A percentile compares a stretch with the other conserved stretches of the same genome.
Evolutionary conservation across 768 basidiomycete genomes (phyloP).

Genomic region (Suillus clintonianus): DNA sequence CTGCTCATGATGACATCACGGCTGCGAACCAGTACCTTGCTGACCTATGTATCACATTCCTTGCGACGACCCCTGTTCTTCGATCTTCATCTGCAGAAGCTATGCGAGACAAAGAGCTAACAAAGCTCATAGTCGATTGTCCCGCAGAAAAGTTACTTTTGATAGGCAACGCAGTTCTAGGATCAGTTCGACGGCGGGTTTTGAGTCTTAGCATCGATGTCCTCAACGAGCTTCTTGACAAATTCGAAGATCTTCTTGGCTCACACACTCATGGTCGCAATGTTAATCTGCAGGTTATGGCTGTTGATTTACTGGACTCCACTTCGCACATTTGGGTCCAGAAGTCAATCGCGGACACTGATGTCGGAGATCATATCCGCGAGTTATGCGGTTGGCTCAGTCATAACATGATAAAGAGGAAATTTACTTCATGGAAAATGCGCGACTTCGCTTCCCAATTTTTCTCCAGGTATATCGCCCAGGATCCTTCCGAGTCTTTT

Average conservation of each 20-base stretch:
- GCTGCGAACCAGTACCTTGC: conserved; percentile 38
- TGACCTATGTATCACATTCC: conserved; percentile 58
- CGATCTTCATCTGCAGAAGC: conserved; percentile 59
- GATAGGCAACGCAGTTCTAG: conserved; percentile 57
- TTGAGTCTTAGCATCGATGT: conserved; percentile 54
- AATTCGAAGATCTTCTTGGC: conserved; percentile 52
- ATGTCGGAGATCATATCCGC: conserved; percentile 47
- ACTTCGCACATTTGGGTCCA: conserved; percentile 63
- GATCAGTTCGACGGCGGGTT: conserved; percentile 53
- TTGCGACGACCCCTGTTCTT: conserved; percentile 63
- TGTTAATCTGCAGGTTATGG: conserved; percentile 52
- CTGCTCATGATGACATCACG: conserved; percentile 28
- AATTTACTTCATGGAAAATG: conserved; percentile 62
- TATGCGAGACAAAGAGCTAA: conserved; percentile 62
- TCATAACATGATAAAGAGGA: conserved; percentile 37
- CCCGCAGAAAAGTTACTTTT: conserved; percentile 58
- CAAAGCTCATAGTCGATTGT: conserved; percentile 51
- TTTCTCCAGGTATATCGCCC: conserved; percentile 60
- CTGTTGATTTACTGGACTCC: conserved; percentile 62
- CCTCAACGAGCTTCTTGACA: conserved; percentile 54
- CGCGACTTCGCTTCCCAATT: conserved; percentile 68
- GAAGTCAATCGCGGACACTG: conserved; percentile 28
- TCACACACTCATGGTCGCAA: conserved; percentile 58
- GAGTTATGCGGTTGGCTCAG: conserved; percentile 59
- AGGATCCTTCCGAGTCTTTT: conserved; percentile 53